Conservation (phyloP, 306 rosid genomes). For the Dalbergia cochinchinensis region DNA sequence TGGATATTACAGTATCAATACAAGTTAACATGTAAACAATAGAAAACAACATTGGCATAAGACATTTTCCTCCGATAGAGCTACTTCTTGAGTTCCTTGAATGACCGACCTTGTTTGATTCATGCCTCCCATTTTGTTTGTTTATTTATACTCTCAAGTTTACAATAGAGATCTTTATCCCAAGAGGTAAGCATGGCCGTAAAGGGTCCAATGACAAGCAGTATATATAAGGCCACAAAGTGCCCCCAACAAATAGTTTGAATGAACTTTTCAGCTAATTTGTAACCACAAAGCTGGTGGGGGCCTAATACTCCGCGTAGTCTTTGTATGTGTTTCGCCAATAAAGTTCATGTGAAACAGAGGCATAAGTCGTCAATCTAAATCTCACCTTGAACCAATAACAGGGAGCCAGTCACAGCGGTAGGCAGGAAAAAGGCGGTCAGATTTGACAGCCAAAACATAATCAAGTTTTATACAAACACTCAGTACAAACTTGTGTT, state of each 20-base stretch:
- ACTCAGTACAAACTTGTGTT: background rate
- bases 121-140: constrained; percentile 1
- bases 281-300: background rate
- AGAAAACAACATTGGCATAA: background rate
- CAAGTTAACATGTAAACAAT: constrained; percentile 13
- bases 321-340: background rate
- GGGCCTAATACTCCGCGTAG: background rate
- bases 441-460: background rate
- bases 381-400: background rate
- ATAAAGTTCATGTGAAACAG: background rate
- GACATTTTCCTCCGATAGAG: constrained; percentile 8
- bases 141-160: background rate
- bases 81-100: background rate
- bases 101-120: background rate
- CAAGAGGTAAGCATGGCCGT: background rate
- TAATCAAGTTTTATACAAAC: background rate
- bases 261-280: constrained; percentile 7
- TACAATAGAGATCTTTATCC: background rate
- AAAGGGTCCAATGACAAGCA: background rate
- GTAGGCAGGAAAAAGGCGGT: background rate
- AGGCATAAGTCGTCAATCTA: background rate
- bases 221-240: background rate
- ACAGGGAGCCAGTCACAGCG: background rate
- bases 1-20: background rate
- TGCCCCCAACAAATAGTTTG: constrained; percentile 30